Base-by-base conservation (phyloP, 1,139 yeast species). In the Yamadazyma aaseri region DNA sequence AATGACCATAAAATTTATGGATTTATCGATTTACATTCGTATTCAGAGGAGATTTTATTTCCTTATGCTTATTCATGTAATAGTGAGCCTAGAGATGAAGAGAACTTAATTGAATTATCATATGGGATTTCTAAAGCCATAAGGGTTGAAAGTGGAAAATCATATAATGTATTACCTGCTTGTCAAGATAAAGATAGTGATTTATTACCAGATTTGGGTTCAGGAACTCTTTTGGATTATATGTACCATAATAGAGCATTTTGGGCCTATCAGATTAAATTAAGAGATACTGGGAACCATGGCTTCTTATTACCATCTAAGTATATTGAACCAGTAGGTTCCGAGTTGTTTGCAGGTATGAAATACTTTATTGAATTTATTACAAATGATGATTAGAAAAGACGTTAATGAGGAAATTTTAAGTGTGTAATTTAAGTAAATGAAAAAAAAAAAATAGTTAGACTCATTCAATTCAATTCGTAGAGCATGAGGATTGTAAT, bases 401-500 rank as follows among this genome's bases (percentile, higher is more conserved):
- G n/a, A n/a, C n/a, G n/a, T n/a, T n/a, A n/a, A n/a, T n/a, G n/a
- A n/a, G n/a, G n/a, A n/a, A n/a, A n/a, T n/a, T n/a, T n/a, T n/a
- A n/a, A n/a, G n/a, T n/a, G n/a, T n/a, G n/a, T n/a, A n/a, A n/a
- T n/a, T n/a, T n/a, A n/a, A n/a, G n/a, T n/a, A n/a, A n/a, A n/a
- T n/a, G n/a, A n/a, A n/a, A n/a, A n/a, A n/a, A n/a, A n/a, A n/a
- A n/a, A n/a, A n/a, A n/a, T n/a, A n/a, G n/a, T n/a, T n/a, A n/a
- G 10, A 20, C 7, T 20, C 10, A 7, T 20, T 10, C 21, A 20
- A n/a, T n/a, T n/a, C n/a, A n/a, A n/a, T n/a, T n/a, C n/a, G n/a
- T n/a, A n/a, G n/a, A n/a, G 6, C 20, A 90, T 90, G 98, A 81
- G 81, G 56, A 86, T 90, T 2, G 96, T 90, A 2, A 76, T 90